Percentiles rank a stretch among this genome's conserved stretches.
phyloP scores from a whole-genome alignment of 192 early-diverging fungal genomes.

The Podila verticillata region DNA sequence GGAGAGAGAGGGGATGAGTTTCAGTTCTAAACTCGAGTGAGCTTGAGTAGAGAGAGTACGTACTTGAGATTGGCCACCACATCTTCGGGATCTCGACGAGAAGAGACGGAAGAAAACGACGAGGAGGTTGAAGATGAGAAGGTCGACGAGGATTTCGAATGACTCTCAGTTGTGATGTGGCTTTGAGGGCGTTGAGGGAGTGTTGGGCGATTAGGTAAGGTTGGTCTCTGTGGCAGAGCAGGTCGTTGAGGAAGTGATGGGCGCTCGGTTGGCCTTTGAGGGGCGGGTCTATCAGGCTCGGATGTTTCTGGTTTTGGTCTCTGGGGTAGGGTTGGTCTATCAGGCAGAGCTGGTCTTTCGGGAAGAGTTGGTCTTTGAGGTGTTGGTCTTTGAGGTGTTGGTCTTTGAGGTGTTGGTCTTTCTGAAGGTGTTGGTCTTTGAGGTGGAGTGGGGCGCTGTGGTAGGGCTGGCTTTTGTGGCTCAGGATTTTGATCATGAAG shows the following conservation, averaged over 20 bases:
- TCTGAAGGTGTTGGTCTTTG: background rate
- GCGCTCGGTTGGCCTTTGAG: background rate
- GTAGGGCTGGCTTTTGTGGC: background rate
- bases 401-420: background rate
- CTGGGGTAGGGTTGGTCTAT: background rate
- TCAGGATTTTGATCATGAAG: background rate
- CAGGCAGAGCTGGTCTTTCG: background rate
- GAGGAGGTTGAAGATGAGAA: slow-evolving; percentile 1
- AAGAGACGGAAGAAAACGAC: slow-evolving; percentile 1
- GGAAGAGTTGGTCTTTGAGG: background rate
- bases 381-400: background rate
- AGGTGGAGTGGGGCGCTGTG: background rate
- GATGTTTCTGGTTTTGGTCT: too few species aligned
- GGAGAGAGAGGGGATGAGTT: background rate
- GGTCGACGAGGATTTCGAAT: too few species aligned
- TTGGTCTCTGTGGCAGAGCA: slow-evolving; percentile 15
- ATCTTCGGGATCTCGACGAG: background rate
- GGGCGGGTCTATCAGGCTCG: background rate
- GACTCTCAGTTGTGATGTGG: background rate
- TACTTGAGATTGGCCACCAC: background rate
- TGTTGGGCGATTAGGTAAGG: background rate
- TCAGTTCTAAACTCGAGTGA: background rate
- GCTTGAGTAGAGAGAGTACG: background rate
- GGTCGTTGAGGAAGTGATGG: slow-evolving; percentile 29
- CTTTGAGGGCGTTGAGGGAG: slow-evolving; percentile 14